Conservation (phyloP, 805 yeast species). For the Candida caryicola region DNA sequence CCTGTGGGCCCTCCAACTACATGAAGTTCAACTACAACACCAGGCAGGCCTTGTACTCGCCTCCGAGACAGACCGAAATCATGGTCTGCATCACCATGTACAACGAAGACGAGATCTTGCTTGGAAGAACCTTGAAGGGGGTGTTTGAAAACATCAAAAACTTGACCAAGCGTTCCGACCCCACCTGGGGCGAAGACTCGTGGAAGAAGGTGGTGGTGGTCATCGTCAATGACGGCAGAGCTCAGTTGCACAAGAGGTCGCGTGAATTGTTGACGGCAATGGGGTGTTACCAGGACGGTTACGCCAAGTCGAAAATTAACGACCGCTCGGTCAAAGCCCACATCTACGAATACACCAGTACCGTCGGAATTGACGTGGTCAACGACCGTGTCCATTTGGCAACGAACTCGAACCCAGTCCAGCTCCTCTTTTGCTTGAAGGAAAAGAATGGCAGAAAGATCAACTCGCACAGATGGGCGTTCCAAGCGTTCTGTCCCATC, state of each 20-base stretch:
- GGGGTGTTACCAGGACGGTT: slow-evolving; percentile 93
- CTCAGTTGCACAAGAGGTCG: slow-evolving; percentile 74
- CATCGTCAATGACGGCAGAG: slow-evolving; percentile 89
- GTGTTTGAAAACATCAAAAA: slow-evolving; percentile 80
- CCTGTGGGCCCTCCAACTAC: slow-evolving; percentile 84
- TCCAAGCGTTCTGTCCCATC: slow-evolving; percentile 85
- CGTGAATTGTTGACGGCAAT: slow-evolving; percentile 78
- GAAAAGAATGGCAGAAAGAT: slow-evolving; percentile 87
- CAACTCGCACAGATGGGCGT: slow-evolving; percentile 95
- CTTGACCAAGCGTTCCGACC: slow-evolving; percentile 60
- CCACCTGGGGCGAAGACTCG: slow-evolving; percentile 90
- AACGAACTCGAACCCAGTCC: slow-evolving; percentile 74
- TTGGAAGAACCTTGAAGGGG: slow-evolving; percentile 61
- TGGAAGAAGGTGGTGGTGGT: slow-evolving; percentile 94
- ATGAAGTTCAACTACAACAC: slow-evolving; percentile 62
- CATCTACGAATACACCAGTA: slow-evolving; percentile 89
- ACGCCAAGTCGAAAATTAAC: slow-evolving; percentile 88
- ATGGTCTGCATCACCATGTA: slow-evolving; percentile 64
- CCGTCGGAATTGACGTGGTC: slow-evolving; percentile 77
- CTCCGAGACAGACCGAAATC: slow-evolving; percentile 78
- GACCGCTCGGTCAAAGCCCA: slow-evolving; percentile 80
- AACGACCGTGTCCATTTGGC: slow-evolving; percentile 65
- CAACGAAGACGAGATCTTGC: slow-evolving; percentile 61
- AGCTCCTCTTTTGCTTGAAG: slow-evolving; percentile 83
- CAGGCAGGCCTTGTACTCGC: slow-evolving; percentile 74